phyloP scores from a whole-genome alignment of 2,329 filamentous ascomycete species.

The Knufia fluminis region DNA sequence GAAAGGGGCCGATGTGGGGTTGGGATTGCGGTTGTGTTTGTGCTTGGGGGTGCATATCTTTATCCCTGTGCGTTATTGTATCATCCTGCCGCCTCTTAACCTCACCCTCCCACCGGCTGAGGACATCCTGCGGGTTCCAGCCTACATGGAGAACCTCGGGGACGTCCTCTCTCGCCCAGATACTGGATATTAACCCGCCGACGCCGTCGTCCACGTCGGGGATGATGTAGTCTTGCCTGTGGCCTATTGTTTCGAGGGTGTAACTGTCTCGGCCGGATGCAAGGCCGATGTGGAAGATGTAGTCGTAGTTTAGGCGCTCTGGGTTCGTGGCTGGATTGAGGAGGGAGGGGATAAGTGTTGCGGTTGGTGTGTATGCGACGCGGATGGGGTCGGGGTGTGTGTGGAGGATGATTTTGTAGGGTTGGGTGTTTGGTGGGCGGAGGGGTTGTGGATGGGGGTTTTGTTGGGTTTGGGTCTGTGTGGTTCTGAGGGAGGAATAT shows the following conservation, averaged over 20 bases:
- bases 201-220: slow-evolving; percentile 56
- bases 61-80: too few species aligned
- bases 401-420: slow-evolving; percentile 47
- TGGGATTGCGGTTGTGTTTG: too few species aligned
- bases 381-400: slow-evolving; percentile 58
- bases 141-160: slow-evolving; percentile 46
- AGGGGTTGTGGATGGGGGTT: slow-evolving; percentile 49
- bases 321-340: slow-evolving; percentile 38
- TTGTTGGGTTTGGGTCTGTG: slow-evolving; percentile 12
- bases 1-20: too few species aligned
- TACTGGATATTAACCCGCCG: slow-evolving; percentile 37
- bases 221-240: slow-evolving; percentile 62
- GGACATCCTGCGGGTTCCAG: slow-evolving; percentile 49
- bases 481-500: not conserved
- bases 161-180: slow-evolving; percentile 43
- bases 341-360: slow-evolving; percentile 53
- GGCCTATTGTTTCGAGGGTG: slow-evolving; percentile 59
- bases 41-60: too few species aligned
- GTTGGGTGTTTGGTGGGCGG: slow-evolving; percentile 6
- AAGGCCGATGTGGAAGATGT: slow-evolving; percentile 72
- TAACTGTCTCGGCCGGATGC: slow-evolving; percentile 57
- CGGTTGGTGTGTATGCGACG: slow-evolving; percentile 61
- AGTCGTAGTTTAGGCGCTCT: slow-evolving; percentile 41
- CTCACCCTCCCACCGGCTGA: slow-evolving; percentile 43
- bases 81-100: not conserved